Base-by-base conservation (phyloP, 352 stramenopile species). In the Pythium phragmiticola region DNA sequence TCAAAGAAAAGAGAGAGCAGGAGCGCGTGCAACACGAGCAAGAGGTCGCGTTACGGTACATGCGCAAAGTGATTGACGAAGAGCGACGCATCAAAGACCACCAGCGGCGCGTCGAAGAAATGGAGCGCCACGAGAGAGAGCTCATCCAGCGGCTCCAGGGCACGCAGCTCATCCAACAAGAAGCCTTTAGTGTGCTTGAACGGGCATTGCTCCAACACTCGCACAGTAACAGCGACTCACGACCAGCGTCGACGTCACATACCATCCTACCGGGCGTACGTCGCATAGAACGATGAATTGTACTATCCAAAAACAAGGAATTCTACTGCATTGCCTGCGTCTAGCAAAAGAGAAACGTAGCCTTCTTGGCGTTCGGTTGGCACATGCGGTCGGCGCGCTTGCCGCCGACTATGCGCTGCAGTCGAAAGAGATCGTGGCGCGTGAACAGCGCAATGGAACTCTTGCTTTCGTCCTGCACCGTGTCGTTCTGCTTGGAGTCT, bases 291-390 rank as follows among this genome's bases (percentile, higher is more conserved):
- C 61, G 53, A 33, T 68, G 53, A 68, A 46, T 33, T 5, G 11
- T 12, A 11, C 4, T 11, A 36, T 26, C 36, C 21, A 28, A 52
- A 23, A 26, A 61, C 41, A 23, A 51, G 26, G 28, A 30, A 46
- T 43, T 63, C 56, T 63, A 63, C 47, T 46, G 50, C 19, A 34
- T 26, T 8, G 14, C 4, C 7, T 41, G 11, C 5, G 12, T 26
- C 55, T 88, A 93, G 60, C 78, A 87, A 56, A 93, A 93, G 37
- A 93, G 72, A 55, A 90, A 93, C 16, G 83, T 90, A 7, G 82
- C 68, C 57, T 90, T 93, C 3, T 70, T 57, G 13, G 79, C 78
- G 60, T 78, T 87, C 4, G 69, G 58, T 37, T 79, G 76, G 63
- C 79, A 90, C 84, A 93, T 93, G 41, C 80, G 80, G 37, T 87